Percentiles rank a stretch among this genome's conserved stretches.
phyloP scores from a whole-genome alignment of 345 rosid genomes.

The Lepidium africanum region DNA sequence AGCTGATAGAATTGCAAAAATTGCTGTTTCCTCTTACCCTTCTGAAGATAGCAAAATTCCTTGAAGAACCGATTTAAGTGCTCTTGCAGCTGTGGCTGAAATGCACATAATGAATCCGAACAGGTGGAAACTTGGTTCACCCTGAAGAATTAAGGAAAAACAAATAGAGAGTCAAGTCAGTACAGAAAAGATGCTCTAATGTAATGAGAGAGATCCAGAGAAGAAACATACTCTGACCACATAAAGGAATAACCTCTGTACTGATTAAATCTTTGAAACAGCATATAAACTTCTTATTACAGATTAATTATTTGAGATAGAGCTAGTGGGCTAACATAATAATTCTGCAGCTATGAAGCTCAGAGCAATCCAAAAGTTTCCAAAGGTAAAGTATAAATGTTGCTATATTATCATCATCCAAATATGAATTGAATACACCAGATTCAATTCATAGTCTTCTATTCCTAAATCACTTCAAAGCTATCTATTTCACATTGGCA shows the following conservation, averaged over 20 bases:
- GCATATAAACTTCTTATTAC: not conserved
- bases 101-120: conserved; percentile 65
- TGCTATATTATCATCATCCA: not conserved
- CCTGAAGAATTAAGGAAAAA: conserved; percentile 20
- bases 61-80: conserved; percentile 68
- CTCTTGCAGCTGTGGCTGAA: conserved; percentile 74
- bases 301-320: not conserved
- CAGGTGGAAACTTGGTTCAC: conserved; percentile 70
- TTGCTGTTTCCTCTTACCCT: conserved; percentile 37
- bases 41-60: conserved; percentile 67
- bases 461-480: not conserved
- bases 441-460: not conserved
- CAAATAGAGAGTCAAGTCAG: not conserved
- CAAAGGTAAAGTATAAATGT: not conserved
- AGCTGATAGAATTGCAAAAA: not conserved
- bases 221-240: not conserved
- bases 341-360: not conserved
- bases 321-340: not conserved
- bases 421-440: not conserved
- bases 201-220: not conserved
- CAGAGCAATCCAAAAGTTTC: not conserved
- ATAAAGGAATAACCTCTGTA: not conserved
- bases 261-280: not conserved
- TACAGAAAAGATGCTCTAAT: not conserved
- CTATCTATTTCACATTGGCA: not conserved